These are phyloP conservation scores for Candida multigemmis DNA, from an alignment of 805 yeast species.

Conservation along the genomic window DNA sequence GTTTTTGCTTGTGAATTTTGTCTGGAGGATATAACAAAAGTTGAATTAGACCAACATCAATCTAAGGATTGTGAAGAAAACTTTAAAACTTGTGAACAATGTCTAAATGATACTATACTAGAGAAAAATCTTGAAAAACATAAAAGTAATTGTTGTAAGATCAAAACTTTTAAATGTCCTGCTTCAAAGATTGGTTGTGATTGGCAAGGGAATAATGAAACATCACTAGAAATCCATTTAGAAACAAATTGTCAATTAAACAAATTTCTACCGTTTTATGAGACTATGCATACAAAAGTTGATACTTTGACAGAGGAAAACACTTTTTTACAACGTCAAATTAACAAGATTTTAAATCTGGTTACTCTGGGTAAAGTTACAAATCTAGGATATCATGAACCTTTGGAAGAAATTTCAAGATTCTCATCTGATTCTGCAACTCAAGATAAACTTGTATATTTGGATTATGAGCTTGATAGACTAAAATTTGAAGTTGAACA, in stretches of 20 bases:
- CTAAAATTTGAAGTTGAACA: constrained; percentile 33
- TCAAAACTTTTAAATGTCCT: constrained; percentile 35
- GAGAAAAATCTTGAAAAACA: constrained; percentile 28
- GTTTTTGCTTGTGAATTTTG: constrained; percentile 29
- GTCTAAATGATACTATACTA: constrained; percentile 33
- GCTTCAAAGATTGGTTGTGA: constrained; percentile 40
- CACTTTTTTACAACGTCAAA: constrained; percentile 28
- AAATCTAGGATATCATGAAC: constrained; percentile 39
- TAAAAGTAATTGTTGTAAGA: constrained; percentile 30
- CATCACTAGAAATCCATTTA: constrained; percentile 26
- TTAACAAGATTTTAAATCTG: constrained; percentile 36
- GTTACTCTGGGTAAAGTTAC: constrained; percentile 41
- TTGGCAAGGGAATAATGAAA: constrained; percentile 32
- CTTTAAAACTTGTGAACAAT: constrained; percentile 31
- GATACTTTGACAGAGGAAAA: constrained; percentile 25
- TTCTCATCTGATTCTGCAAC: constrained; percentile 10
- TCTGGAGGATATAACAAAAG: constrained; percentile 12
- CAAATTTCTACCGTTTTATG: constrained; percentile 17
- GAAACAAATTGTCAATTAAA: constrained; percentile 21
- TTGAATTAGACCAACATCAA: constrained; percentile 25
- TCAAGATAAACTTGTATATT: constrained; percentile 19
- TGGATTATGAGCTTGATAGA: constrained; percentile 35
- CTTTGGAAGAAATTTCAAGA: constrained; percentile 35
- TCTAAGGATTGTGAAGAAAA: constrained; percentile 30
- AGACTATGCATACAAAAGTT: constrained; percentile 14